Evolutionary conservation across 1,139 yeast genomes (phyloP).

Genomic region (Starmera stellimalicola): DNA sequence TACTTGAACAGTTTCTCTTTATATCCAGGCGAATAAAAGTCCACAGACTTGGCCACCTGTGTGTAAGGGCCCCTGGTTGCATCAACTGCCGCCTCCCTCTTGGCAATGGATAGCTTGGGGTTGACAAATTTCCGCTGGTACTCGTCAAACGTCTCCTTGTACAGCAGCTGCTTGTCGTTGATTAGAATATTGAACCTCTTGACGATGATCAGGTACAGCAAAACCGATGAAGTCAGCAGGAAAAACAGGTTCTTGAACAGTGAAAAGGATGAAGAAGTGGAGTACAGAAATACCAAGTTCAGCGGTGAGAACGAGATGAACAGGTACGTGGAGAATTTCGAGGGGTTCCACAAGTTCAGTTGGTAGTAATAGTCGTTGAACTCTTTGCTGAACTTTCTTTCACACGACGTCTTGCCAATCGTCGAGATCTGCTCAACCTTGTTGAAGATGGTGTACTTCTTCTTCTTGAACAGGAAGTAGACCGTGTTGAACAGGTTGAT

Average conservation of each 20-base stretch:
- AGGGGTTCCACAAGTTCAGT: slow-evolving; percentile 51
- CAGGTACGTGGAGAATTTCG: slow-evolving; percentile 37
- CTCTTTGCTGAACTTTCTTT: slow-evolving; percentile 10
- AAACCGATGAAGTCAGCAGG: slow-evolving; percentile 29
- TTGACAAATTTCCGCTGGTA: slow-evolving; percentile 57
- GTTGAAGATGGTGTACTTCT: slow-evolving; percentile 16
- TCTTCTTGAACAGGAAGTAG: slow-evolving; percentile 14
- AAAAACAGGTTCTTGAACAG: slow-evolving; percentile 32
- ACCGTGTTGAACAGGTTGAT: slow-evolving; percentile 13
- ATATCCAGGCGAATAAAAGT: slow-evolving; percentile 27
- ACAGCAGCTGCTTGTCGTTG: slow-evolving; percentile 51
- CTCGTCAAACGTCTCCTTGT: slow-evolving; percentile 55
- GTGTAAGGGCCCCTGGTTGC: slow-evolving; percentile 32
- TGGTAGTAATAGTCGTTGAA: slow-evolving; percentile 35
- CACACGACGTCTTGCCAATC: slow-evolving; percentile 7
- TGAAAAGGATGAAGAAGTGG: slow-evolving; percentile 27
- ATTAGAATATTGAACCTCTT: slow-evolving; percentile 37
- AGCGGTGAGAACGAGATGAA: slow-evolving; percentile 53
- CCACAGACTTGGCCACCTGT: slow-evolving; percentile 24
- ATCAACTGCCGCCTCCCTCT: slow-evolving; percentile 58
- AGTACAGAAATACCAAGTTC: slow-evolving; percentile 29
- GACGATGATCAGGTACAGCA: slow-evolving; percentile 31
- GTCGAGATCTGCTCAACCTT: too few relatives aligned
- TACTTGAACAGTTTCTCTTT: slow-evolving; percentile 17
- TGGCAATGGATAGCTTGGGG: slow-evolving; percentile 44